Conservation (phyloP, 2,329 filamentous ascomycete genomes). For the Acarospora socialis region DNA sequence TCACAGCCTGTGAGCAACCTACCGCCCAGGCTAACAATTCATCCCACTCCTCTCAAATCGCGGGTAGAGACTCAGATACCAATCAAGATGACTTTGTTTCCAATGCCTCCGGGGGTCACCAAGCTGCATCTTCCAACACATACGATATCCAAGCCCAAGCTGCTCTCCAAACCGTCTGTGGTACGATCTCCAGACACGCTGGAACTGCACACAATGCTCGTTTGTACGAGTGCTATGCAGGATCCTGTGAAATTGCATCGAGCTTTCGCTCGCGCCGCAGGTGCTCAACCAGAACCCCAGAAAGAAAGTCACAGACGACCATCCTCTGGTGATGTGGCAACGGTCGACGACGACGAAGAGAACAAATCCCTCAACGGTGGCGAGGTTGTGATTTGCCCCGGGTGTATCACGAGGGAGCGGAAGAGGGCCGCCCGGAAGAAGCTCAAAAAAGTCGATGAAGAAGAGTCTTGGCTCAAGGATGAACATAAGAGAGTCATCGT, state of each 20-base stretch:
- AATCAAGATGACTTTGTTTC: conserved; percentile 64
- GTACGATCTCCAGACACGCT: conserved; percentile 57
- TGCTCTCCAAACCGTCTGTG: conserved; percentile 59
- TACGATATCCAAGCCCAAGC: conserved; percentile 88
- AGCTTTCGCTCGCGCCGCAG: conserved; percentile 49
- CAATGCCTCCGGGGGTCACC: conserved; percentile 60
- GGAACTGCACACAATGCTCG: conserved; percentile 66
- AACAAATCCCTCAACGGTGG: conserved; percentile 72
- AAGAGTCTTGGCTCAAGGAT: conserved; percentile 70
- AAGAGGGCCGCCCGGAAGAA: conserved; percentile 90
- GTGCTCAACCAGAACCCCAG: conserved; percentile 23
- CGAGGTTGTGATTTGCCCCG: conserved; percentile 80
- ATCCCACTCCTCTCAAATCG: conserved; percentile 63
- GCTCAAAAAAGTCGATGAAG: conserved; percentile 82
- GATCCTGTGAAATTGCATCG: conserved; percentile 50
- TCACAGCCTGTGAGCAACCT: no score
- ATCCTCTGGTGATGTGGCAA: conserved; percentile 26
- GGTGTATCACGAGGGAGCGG: conserved; percentile 82
- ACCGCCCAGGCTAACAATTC: conserved; percentile 40
- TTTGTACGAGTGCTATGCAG: conserved; percentile 86
- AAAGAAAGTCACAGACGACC: conserved; percentile 27
- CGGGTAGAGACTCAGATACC: conserved; percentile 94
- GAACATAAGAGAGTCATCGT: conserved; percentile 73
- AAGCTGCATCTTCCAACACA: conserved; percentile 77
- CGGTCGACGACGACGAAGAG: conserved; percentile 46